Percentiles rank a stretch among this genome's conserved stretches.
phyloP scores from a whole-genome alignment of 257 asterid genomes.

The Jasminum sambac region DNA sequence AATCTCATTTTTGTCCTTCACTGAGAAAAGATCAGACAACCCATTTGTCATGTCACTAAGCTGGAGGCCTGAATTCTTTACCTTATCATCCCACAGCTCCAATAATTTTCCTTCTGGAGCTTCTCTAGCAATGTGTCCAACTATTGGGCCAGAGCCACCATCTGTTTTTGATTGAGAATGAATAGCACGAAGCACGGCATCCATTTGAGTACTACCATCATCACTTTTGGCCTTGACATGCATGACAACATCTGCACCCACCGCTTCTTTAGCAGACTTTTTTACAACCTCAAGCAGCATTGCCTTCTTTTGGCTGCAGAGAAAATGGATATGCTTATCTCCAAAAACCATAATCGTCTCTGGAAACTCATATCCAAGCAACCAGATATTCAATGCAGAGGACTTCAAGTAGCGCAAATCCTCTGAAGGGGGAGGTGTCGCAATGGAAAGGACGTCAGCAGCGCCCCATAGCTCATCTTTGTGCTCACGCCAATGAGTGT shows the following conservation, averaged over 20 bases:
- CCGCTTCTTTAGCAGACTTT: slow-evolving; percentile 46
- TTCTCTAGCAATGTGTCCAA: slow-evolving; percentile 61
- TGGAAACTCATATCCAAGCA: slow-evolving; percentile 72
- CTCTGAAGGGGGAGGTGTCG: slow-evolving; percentile 66
- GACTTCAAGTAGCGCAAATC: slow-evolving; percentile 73
- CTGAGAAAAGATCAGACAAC: slow-evolving; percentile 60
- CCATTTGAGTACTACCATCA: slow-evolving; percentile 54
- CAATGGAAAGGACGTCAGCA: slow-evolving; percentile 48
- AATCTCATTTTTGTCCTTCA: slow-evolving; percentile 57
- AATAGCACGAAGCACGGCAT: slow-evolving; percentile 37
- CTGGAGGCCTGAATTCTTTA: slow-evolving; percentile 44
- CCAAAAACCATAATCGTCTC: slow-evolving; percentile 73
- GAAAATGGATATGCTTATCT: slow-evolving; percentile 46
- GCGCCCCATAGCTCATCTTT: slow-evolving; percentile 57
- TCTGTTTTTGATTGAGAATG: slow-evolving; percentile 35
- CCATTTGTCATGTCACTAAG: slow-evolving; percentile 59
- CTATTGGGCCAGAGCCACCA: slow-evolving; percentile 26
- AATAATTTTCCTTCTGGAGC: slow-evolving; percentile 62
- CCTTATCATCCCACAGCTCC: slow-evolving; percentile 58
- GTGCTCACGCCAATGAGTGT: slow-evolving; percentile 53
- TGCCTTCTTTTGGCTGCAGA: slow-evolving; percentile 67
- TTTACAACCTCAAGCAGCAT: slow-evolving; percentile 49
- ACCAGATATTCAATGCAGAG: slow-evolving; percentile 63
- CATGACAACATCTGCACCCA: slow-evolving; percentile 42
- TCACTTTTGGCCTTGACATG: slow-evolving; percentile 56